Evolutionary conservation across 192 early-diverging fungal genomes (phyloP), one percentile per base, ranked within the genome.

Genomic region (Gaertneriomyces semiglobifer): DNA sequence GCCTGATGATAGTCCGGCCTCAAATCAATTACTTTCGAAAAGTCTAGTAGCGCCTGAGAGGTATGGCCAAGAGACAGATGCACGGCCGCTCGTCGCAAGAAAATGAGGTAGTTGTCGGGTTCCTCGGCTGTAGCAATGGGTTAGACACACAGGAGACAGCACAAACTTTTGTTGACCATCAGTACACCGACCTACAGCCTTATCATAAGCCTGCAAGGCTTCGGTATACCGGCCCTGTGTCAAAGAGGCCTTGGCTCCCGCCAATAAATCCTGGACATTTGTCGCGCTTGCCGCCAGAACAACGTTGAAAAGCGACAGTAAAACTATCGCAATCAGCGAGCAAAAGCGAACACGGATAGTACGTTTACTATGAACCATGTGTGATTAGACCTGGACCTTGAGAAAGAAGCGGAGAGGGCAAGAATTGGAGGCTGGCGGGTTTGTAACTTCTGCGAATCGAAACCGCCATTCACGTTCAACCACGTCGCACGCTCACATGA

Each of bases 1-100:
- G 91, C 93, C n/a, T 85, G 86, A 46, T 87, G 78, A 76, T 91
- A 93, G 66, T 92, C 86, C 0, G 90, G 89, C 70, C 90, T 92
- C 8, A 95, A 69, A 41, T 85, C 68, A 7, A 98, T 81, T 9
- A 89, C 92, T 33, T 80, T 84, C 40, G 83, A 73, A 74, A 97
- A 93, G 75, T 98, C 96, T 12, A 81, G 76, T 1, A 93, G 62
- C 4, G 96, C 96, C 45, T 86, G 81, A 6, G 74, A 62, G 56
- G 82, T 84, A 44, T 86, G 83, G 53, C 89, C 91, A 33, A 94
- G 63, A 18, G 83, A 83, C 46, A 97, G 73, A 51, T 93, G 88
- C 7, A 89, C 88, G 11, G 90, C 86, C 0, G 94, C 96, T 52
- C 94, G 83, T 71, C 90, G 87, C 71, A 89, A 96, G 77, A 90